These are phyloP conservation scores for Ligustrum vulgare DNA, from an alignment of 257 asterid genomes.

Conservation along the genomic window DNA sequence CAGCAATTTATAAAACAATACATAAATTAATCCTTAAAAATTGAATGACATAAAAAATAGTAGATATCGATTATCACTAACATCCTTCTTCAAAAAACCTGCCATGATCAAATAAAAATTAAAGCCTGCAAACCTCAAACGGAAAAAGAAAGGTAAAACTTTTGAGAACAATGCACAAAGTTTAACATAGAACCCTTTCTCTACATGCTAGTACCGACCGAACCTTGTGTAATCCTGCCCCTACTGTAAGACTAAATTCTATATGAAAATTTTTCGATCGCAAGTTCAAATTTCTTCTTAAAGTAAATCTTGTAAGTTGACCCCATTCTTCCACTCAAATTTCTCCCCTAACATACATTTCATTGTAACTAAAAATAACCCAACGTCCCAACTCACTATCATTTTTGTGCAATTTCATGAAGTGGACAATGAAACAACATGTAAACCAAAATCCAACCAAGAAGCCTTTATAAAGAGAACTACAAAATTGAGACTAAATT, in stretches of 20 bases:
- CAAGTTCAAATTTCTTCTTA: not conserved
- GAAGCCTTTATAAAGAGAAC: not conserved
- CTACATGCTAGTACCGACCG: not conserved
- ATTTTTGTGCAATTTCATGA: slow-evolving; percentile 8
- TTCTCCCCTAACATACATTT: not conserved
- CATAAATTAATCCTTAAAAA: no score
- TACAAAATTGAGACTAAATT: not conserved
- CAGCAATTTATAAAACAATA: not conserved
- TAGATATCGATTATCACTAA: not conserved
- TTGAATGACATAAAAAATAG: not conserved
- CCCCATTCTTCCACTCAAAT: not conserved
- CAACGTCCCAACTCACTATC: no score
- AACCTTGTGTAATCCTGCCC: not conserved
- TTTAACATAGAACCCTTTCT: not conserved
- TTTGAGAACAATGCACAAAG: not conserved
- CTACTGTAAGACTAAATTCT: not conserved
- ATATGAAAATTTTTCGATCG: no score
- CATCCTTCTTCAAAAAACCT: not conserved
- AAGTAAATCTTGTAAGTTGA: not conserved
- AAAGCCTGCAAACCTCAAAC: not conserved
- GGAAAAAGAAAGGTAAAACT: not conserved
- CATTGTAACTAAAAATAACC: slow-evolving; percentile 6
- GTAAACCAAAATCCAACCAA: not conserved
- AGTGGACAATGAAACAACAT: not conserved
- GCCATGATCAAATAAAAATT: no score